phyloP scores from a whole-genome alignment of 805 yeast species.

The Yarrowia phangngaensis region DNA sequence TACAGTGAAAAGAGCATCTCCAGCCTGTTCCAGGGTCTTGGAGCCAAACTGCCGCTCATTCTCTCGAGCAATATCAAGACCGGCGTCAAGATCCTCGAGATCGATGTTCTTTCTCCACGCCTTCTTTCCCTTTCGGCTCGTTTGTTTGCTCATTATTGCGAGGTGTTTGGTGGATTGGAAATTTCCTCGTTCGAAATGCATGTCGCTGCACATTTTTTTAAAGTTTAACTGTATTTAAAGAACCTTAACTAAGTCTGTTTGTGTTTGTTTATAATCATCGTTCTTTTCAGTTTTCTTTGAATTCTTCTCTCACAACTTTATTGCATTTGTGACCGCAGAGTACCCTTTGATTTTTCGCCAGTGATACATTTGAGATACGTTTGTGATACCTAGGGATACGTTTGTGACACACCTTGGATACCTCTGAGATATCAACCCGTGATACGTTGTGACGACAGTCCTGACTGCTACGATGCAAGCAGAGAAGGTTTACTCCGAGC shows the following conservation, averaged over 20 bases:
- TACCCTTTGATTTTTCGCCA: too few relatives aligned
- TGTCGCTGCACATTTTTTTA: constrained; percentile 18
- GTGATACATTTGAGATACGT: too few relatives aligned
- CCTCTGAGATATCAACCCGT: too few relatives aligned
- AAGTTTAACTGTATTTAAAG: too few relatives aligned
- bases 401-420: too few relatives aligned
- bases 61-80: constrained; percentile 66
- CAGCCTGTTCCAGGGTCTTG: constrained; percentile 38
- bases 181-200: constrained; percentile 18
- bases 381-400: too few relatives aligned
- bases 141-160: constrained; percentile 20
- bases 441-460: neutral
- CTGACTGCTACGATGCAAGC: neutral
- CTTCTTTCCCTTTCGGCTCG: constrained; percentile 74
- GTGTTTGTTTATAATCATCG: too few relatives aligned
- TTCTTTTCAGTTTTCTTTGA: too few relatives aligned
- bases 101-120: constrained; percentile 94
- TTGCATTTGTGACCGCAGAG: too few relatives aligned
- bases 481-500: too few relatives aligned
- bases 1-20: constrained; percentile 53
- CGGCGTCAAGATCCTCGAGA: constrained; percentile 68
- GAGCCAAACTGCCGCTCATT: constrained; percentile 44
- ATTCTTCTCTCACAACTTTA: too few relatives aligned
- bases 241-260: too few relatives aligned
- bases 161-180: neutral